phyloP scores from a whole-genome alignment of 805 yeast species.

The Wickerhamomyces hampshirensis region DNA sequence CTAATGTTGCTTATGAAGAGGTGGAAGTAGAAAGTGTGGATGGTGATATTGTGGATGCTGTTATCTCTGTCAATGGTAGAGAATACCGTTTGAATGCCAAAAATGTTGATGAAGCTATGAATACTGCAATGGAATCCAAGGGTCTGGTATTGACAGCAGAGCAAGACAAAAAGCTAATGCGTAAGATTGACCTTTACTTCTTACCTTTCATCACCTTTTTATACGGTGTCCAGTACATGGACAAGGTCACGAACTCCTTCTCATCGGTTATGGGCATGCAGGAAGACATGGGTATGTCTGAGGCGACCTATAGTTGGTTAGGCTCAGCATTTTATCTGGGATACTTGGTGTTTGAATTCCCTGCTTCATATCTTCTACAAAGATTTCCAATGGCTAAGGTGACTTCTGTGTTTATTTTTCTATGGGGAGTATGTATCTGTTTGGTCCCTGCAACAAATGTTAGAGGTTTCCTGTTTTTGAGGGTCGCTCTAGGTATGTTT shows the following conservation, averaged over 20 bases:
- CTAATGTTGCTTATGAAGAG: too few relatives aligned
- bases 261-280: conserved; percentile 51
- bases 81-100: conserved; percentile 10
- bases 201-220: conserved; percentile 46
- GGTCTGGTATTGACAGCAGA: conserved; percentile 27
- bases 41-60: conserved; percentile 3
- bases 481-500: conserved; percentile 46
- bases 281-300: conserved; percentile 40
- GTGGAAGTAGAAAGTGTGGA: too few relatives aligned
- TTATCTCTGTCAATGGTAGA: conserved; percentile 13
- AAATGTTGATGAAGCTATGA: conserved; percentile 42
- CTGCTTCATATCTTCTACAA: conserved; percentile 44
- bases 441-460: conserved; percentile 43
- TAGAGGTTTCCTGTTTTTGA: conserved; percentile 37
- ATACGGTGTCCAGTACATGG: conserved; percentile 55
- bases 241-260: conserved; percentile 43
- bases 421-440: conserved; percentile 56
- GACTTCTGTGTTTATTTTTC: conserved; percentile 38
- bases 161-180: conserved; percentile 30
- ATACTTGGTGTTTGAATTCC: conserved; percentile 52
- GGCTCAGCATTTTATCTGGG: conserved; percentile 61
- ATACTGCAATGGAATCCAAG: conserved; percentile 31
- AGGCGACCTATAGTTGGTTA: conserved; percentile 45
- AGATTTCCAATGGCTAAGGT: conserved; percentile 51
- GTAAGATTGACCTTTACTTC: conserved; percentile 48